These are phyloP conservation scores for Schoenoplectus tabernaemontani DNA, from an alignment of 202 grass and related monocot species.

Conservation along the genomic window DNA sequence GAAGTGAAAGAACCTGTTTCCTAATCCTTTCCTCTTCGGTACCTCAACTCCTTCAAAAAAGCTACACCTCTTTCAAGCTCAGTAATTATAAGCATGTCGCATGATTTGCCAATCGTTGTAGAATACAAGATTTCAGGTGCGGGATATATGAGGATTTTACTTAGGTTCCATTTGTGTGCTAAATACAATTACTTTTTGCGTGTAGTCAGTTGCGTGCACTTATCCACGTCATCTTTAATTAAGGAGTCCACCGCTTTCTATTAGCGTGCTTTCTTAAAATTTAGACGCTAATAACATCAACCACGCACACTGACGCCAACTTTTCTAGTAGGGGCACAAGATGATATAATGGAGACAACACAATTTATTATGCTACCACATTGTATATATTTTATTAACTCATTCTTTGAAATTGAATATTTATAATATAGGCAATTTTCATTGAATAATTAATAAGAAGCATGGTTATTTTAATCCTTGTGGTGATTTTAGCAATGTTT, in stretches of 20 bases:
- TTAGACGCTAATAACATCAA: too few relatives aligned
- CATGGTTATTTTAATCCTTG: not conserved
- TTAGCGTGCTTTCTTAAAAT: too few relatives aligned
- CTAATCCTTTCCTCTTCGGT: constrained; percentile 25
- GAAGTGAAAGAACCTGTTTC: constrained; percentile 20
- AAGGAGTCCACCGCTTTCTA: too few relatives aligned
- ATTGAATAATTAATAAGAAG: not conserved
- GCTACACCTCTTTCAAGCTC: constrained; percentile 23
- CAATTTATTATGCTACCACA: not conserved
- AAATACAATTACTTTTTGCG: too few relatives aligned
- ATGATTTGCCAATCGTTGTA: constrained; percentile 22
- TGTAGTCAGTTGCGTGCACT: too few relatives aligned
- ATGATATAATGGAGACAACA: not conserved
- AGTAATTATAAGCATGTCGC: constrained; percentile 24
- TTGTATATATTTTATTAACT: not conserved
- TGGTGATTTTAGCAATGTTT: not conserved
- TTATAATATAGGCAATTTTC: not conserved
- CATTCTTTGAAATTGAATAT: not conserved
- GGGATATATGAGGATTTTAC: constrained; percentile 18
- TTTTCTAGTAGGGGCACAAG: too few relatives aligned
- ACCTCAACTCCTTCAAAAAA: constrained; percentile 25
- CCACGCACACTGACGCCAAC: too few relatives aligned
- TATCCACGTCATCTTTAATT: too few relatives aligned
- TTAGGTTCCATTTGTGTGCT: constrained; percentile 21
- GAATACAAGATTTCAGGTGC: constrained; percentile 28